These are phyloP conservation scores for Phanerochaete carnosa DNA, from an alignment of 768 basidiomycete species.

Conservation along the genomic window DNA sequence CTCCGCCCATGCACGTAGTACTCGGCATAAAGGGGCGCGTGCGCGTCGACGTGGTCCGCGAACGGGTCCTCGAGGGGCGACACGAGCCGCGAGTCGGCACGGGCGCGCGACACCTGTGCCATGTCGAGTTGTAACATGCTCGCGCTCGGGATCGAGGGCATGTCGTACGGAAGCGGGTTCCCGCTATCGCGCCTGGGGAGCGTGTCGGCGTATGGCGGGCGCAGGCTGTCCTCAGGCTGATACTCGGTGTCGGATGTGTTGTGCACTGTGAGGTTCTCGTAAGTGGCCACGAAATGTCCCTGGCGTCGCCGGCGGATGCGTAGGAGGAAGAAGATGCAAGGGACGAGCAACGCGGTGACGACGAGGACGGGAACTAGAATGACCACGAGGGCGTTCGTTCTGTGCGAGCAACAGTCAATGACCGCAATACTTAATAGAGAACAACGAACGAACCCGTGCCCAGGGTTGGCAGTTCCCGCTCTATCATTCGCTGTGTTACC, in stretches of 20 bases:
- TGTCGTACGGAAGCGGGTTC: not conserved
- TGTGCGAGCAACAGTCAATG: not conserved
- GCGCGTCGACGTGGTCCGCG: slow-evolving; percentile 6
- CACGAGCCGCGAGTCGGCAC: not conserved
- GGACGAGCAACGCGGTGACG: not conserved
- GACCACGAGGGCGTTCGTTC: not conserved
- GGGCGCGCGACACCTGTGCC: not conserved
- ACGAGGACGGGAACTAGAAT: slow-evolving; percentile 8
- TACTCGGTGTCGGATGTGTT: not conserved
- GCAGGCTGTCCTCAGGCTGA: not conserved
- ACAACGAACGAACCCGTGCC: not conserved
- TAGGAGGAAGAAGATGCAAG: slow-evolving; percentile 5
- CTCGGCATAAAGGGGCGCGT: not conserved
- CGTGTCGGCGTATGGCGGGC: not conserved
- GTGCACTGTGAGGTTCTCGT: not conserved
- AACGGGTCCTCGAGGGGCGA: slow-evolving; percentile 1
- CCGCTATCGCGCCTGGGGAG: not conserved
- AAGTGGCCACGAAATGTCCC: slow-evolving; percentile 6
- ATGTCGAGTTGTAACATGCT: slow-evolving; percentile 3
- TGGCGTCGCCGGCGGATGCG: slow-evolving; percentile 1
- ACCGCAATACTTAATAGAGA: not conserved
- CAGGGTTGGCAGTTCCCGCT: not conserved
- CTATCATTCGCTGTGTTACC: not conserved
- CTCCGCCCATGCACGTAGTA: not conserved
- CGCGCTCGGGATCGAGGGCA: slow-evolving; percentile 6